Conservation (phyloP, 2,329 filamentous ascomycete species). For the Elsinoe australis region DNA sequence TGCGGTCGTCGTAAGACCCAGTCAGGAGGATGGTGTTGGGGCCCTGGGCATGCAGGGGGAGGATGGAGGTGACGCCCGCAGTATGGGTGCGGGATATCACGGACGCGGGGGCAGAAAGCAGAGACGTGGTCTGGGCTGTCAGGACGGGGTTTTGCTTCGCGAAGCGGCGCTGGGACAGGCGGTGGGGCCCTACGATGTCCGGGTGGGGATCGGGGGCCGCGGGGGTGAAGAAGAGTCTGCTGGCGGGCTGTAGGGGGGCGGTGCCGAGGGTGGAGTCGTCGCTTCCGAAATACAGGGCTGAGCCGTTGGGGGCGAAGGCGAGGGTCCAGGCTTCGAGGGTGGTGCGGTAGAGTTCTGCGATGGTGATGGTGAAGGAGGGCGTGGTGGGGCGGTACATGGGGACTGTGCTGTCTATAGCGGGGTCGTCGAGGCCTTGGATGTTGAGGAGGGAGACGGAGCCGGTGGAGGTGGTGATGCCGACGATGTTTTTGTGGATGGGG, state of each 20-base stretch:
- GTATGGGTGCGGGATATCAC: constrained; percentile 50
- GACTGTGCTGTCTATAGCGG: neutral
- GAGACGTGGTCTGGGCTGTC: constrained; percentile 58
- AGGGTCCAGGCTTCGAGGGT: constrained; percentile 67
- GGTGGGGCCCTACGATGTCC: constrained; percentile 28
- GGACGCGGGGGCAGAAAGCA: constrained; percentile 23
- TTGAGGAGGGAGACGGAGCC: constrained; percentile 47
- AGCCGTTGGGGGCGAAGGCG: constrained; percentile 41
- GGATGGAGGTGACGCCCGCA: constrained; percentile 82
- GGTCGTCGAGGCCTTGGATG: neutral
- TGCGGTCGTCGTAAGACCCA: constrained; percentile 82
- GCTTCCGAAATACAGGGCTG: constrained; percentile 59
- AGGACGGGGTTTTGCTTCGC: neutral
- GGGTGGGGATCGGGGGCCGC: neutral
- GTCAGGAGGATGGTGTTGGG: constrained; percentile 59
- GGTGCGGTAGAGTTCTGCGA: neutral
- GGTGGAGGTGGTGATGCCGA: constrained; percentile 65
- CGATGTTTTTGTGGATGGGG: constrained; percentile 45
- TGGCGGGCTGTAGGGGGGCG: neutral
- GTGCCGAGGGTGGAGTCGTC: constrained; percentile 59
- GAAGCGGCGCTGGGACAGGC: constrained; percentile 18
- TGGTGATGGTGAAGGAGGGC: constrained; percentile 29
- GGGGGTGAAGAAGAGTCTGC: neutral
- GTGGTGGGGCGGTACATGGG: constrained; percentile 22
- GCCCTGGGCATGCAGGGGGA: constrained; percentile 53